Evolutionary conservation across 441 rosid species (phyloP).

Genomic region (Eruca vesicaria): DNA sequence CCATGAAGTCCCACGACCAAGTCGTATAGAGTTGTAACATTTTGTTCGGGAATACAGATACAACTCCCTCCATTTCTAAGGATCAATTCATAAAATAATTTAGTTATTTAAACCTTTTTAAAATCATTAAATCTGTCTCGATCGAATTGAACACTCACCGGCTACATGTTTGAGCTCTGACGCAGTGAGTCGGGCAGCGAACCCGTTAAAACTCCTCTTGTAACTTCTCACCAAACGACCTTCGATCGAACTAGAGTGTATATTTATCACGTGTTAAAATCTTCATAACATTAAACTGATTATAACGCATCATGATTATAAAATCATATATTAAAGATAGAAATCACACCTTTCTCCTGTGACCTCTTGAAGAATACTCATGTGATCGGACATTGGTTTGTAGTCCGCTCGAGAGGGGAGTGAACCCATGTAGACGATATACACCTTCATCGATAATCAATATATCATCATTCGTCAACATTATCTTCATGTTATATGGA

Average conservation of each 20-base stretch:
- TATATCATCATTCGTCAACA: neutral
- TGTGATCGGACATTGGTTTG: constrained; percentile 37
- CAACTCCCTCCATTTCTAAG: constrained; percentile 41
- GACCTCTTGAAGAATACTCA: constrained; percentile 37
- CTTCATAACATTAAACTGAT: neutral
- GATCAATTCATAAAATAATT: neutral
- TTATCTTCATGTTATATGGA: neutral
- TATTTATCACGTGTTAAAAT: neutral
- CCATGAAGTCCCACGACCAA: constrained; percentile 57
- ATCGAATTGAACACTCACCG: neutral
- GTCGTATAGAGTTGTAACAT: constrained; percentile 46
- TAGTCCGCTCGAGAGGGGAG: constrained; percentile 38
- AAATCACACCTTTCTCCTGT: constrained; percentile 30
- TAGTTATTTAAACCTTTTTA: neutral
- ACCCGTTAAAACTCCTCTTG: constrained; percentile 35
- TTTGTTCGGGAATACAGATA: constrained; percentile 53
- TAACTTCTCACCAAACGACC: constrained; percentile 45
- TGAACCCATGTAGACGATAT: constrained; percentile 61
- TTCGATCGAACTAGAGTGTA: constrained; percentile 22
- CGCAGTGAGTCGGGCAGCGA: constrained; percentile 4
- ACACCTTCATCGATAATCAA: constrained; percentile 28
- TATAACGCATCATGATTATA: neutral
- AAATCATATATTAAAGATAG: neutral
- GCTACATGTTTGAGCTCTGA: neutral
- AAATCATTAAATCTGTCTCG: neutral